Evolutionary conservation across 805 yeast genomes (phyloP), one percentile per base, ranked within the genome.

Genomic region (Yamadazyma scolyti): DNA sequence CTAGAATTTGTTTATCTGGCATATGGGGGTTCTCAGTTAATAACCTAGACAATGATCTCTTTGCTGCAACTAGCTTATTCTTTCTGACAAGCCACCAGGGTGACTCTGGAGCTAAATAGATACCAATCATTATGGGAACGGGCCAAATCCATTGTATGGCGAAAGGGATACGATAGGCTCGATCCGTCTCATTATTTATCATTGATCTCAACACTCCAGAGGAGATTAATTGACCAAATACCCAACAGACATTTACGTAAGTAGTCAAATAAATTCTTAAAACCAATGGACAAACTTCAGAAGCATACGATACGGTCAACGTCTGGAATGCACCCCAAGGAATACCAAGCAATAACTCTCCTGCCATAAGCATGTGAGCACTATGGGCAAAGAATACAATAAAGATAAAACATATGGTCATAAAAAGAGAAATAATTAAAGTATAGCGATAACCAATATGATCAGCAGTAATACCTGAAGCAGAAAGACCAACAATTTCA

Each of bases 101-200:
- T 7, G 76, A 69, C 33, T 75, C 80, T 8, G 80, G 81, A 26
- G 76, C 71, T 5, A 69, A 48, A 31, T 36, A 55, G 8, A 67
- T 58, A 11, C 65, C 62, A 29, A 61, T 46, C 18, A 65, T 42
- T 14, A 76, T 46, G 23, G 76, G 74, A 8, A 64, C 48, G 10
- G 77, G 71, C 79, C 79, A 77, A 4, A 63, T 48, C 81, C 81
- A 77, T 54, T 77, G 82, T 8, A 75, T 36, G 3, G 75, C 79
- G 46, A 71, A 73, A 7, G 82, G 80, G 22, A 72, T 58, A 33
- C 63, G 58, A 49, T 71, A 77, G 5, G 75, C 67, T 60, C 63
- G 45, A 14, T 60, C 45, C 20, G 52, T 42, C 9, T 23, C 32
- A 36, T 40, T 37, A 20, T 28, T 25, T 15, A 46, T 44, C 29